These are phyloP conservation scores for Tuber microsphaerosporum DNA, from an alignment of 495 filamentous ascomycete genomes.

Conservation along the genomic window DNA sequence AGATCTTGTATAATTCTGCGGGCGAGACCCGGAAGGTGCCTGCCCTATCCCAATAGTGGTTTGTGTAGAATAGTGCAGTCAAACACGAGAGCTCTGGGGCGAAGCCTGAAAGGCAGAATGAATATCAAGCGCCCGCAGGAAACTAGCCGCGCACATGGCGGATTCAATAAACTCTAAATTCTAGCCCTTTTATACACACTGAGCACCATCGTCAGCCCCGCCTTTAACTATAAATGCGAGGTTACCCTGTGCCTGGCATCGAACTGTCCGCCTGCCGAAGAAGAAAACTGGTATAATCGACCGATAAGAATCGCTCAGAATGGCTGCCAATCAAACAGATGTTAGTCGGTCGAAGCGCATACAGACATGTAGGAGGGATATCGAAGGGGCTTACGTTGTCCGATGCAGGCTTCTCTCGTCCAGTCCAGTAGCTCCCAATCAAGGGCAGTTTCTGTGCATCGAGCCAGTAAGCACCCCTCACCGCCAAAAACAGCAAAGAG, in stretches of 20 bases:
- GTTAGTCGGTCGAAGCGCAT: not conserved
- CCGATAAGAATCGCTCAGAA: conserved; percentile 15
- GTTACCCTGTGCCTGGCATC: conserved; percentile 12
- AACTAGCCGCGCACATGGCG: not conserved
- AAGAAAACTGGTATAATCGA: not conserved
- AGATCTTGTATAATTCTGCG: not conserved
- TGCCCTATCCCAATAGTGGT: not conserved
- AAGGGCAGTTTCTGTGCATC: conserved; percentile 33
- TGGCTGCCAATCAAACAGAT: conserved; percentile 11
- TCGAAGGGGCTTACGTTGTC: conserved; percentile 31
- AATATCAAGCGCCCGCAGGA: not conserved
- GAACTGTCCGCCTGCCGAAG: not conserved
- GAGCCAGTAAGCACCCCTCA: not conserved
- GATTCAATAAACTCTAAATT: conserved; percentile 9
- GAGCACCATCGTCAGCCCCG: not conserved
- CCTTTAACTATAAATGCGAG: not conserved
- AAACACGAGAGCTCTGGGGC: not conserved
- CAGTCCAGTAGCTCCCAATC: conserved; percentile 35
- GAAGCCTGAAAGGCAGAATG: not conserved
- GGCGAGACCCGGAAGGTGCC: not conserved
- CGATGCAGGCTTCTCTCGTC: conserved; percentile 30
- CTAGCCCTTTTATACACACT: conserved; percentile 4
- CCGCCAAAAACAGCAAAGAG: not conserved
- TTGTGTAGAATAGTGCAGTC: not conserved
- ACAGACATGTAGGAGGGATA: not conserved